These are phyloP conservation scores for Capronia epimyces DNA, from an alignment of 2,329 filamentous ascomycete species.

Conservation along the genomic window DNA sequence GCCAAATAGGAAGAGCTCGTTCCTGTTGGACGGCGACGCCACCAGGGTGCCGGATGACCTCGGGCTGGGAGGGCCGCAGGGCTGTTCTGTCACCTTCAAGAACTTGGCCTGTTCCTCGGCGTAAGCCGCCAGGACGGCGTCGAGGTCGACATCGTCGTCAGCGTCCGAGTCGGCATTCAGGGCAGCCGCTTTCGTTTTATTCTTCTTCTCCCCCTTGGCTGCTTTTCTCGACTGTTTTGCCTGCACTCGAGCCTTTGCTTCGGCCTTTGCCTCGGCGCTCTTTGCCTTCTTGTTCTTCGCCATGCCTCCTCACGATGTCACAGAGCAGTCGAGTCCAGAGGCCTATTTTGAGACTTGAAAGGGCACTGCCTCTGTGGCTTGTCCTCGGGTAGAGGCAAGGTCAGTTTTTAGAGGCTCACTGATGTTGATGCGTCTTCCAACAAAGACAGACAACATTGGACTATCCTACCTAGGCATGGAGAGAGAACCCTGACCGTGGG, in stretches of 20 bases:
- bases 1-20: constrained; percentile 85
- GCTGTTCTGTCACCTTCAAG: constrained; percentile 82
- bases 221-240: constrained; percentile 68
- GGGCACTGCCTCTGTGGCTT: too few species aligned
- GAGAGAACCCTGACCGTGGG: not conserved
- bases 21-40: constrained; percentile 76
- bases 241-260: constrained; percentile 48
- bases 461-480: not conserved
- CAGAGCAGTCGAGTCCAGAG: too few species aligned
- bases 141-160: constrained; percentile 85
- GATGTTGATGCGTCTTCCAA: too few species aligned
- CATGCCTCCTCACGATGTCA: constrained; percentile 38
- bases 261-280: constrained; percentile 49
- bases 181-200: constrained; percentile 72
- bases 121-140: constrained; percentile 88
- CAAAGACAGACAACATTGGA: not conserved
- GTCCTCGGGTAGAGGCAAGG: too few species aligned
- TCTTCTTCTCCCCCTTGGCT: constrained; percentile 68
- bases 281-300: constrained; percentile 50
- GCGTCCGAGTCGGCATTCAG: constrained; percentile 70
- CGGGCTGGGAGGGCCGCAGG: constrained; percentile 65
- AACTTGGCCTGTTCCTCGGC: constrained; percentile 89
- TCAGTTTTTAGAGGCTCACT: too few species aligned
- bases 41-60: constrained; percentile 76
- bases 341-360: too few species aligned